Base-by-base conservation (phyloP, 2,329 filamentous ascomycete species). In the Claviceps pazoutovae region DNA sequence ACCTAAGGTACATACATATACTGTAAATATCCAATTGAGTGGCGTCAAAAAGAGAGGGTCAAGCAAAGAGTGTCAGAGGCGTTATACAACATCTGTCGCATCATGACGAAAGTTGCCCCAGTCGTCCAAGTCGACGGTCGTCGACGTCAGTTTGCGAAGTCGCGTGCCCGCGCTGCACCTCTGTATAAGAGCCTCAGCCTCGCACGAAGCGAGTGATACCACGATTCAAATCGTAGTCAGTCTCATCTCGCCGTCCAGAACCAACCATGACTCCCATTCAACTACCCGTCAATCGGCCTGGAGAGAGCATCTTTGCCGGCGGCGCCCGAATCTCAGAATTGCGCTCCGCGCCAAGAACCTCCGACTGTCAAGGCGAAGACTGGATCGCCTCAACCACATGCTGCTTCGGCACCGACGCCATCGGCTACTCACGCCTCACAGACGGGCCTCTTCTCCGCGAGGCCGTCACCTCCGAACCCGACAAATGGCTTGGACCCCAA, bases 371-470 rank as follows among this genome's bases (percentile, higher is more conserved):
- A 37, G 54, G 57, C 5, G 58, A 59, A 41, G 56, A 58, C 36
- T 59, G 58, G 57, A 46, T 58, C 8, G 55, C 57, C 16, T 58
- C 57, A 2, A 58, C 55, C 11, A 57, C 58, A 11, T 56, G 56
- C 51, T 58, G 57, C 47, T 38, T 42, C 49, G 57, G 57, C 41
- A 49, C 49, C 49, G 53, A 46, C 2, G 26, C 36, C 43, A 44
- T 59, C 13, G 57, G 56, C 6, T 49, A 55, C 51, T 52, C 51
- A 2, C 51, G 45, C 13, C 48, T 59, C 14, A 54, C 53, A 9
- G 52, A 56, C 46, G 57, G 58, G 13, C 44, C 23, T 0, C 26
- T 58, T 11, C 57, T 57, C n/a, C 48, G 48, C 38, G 56, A 58
- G 43, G 55, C 56, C 34, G 16, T 60, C 4, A 21, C 48, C 1